Conservation (phyloP, 441 rosid genomes). For the Populus hybrid region DNA sequence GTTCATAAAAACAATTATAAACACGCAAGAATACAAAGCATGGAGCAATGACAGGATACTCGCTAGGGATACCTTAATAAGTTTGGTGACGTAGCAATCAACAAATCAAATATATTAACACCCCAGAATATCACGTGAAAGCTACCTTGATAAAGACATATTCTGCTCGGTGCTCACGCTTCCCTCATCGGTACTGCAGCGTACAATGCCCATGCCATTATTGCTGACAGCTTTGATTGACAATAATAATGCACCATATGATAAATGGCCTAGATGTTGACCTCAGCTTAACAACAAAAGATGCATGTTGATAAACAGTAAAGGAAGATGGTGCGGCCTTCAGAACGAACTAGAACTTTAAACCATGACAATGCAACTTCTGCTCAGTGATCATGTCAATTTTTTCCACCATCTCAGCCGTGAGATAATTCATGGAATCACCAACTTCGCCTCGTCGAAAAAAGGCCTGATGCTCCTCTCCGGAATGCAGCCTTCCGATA, state of each 20-base stretch:
- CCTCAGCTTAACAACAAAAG: no score
- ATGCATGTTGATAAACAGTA: not conserved
- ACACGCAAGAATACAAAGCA: not conserved
- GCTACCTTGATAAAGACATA: no score
- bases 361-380: constrained; percentile 33
- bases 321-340: not conserved
- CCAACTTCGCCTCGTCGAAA: constrained; percentile 59
- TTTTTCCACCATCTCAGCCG: constrained; percentile 35
- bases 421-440: constrained; percentile 46
- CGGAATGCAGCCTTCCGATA: constrained; percentile 32
- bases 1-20: not conserved
- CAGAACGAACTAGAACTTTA: constrained; percentile 9
- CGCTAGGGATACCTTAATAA: not conserved
- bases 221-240: not conserved
- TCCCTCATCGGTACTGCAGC: not conserved
- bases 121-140: no score
- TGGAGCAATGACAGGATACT: not conserved
- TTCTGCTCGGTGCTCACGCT: not conserved
- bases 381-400: constrained; percentile 38
- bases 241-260: not conserved
- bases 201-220: not conserved
- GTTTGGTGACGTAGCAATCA: not conserved
- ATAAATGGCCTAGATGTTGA: no score
- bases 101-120: not conserved
- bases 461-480: constrained; percentile 28